These are phyloP conservation scores for Chaetomium strumarium DNA, from an alignment of 2,329 filamentous ascomycete genomes.

Conservation along the genomic window DNA sequence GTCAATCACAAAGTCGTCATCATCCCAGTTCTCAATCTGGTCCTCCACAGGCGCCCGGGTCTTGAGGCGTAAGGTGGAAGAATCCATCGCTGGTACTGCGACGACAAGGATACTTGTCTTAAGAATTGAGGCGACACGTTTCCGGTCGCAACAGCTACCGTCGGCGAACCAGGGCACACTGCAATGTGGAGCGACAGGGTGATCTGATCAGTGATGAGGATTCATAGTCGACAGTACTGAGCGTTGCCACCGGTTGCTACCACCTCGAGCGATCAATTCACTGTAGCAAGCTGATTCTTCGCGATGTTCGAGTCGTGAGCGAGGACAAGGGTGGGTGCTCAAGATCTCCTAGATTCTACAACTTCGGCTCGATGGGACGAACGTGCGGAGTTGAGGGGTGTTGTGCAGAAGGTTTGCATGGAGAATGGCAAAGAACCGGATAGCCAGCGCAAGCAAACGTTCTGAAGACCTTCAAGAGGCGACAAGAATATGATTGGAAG, in stretches of 20 bases:
- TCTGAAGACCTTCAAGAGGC: neutral
- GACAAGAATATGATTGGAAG: constrained; percentile 15
- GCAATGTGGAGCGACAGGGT: constrained; percentile 21
- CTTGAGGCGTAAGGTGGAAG: constrained; percentile 48
- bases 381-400: constrained; percentile 10
- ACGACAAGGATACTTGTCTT: neutral
- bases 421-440: neutral
- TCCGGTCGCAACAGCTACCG: constrained; percentile 9
- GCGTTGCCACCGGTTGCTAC: constrained; percentile 14
- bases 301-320: neutral
- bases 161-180: constrained; percentile 6
- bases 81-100: constrained; percentile 40
- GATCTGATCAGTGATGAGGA: constrained; percentile 27
- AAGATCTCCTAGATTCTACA: constrained; percentile 9
- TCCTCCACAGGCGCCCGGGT: constrained; percentile 50
- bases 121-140: neutral
- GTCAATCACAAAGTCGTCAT: constrained; percentile 68
- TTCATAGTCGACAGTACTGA: constrained; percentile 30
- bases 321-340: constrained; percentile 1
- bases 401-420: constrained; percentile 6
- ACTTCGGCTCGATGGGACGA: constrained; percentile 8
- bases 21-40: constrained; percentile 70
- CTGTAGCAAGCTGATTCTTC: neutral
- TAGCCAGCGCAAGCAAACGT: neutral
- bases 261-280: neutral